phyloP scores from a whole-genome alignment of 352 stramenopile genomes.

The Globisporangium uncinulatum region DNA sequence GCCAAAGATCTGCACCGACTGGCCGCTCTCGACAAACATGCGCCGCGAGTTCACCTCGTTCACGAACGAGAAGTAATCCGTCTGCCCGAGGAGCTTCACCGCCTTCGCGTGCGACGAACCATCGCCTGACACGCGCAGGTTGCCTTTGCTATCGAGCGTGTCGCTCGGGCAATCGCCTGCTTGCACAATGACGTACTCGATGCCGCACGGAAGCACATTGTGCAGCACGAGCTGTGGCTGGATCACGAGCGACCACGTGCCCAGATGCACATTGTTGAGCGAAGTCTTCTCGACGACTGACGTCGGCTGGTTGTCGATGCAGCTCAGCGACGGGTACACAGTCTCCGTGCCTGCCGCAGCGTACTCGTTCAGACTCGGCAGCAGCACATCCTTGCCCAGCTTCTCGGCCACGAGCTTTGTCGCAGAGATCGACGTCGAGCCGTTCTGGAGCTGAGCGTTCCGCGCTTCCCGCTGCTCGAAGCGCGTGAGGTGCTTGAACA shows the following conservation, averaged over 20 bases:
- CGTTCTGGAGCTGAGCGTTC: slow-evolving; percentile 45
- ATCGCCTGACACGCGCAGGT: slow-evolving; percentile 38
- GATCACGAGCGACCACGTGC: slow-evolving; percentile 75
- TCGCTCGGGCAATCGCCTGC: slow-evolving; percentile 58
- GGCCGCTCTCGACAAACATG: slow-evolving; percentile 73
- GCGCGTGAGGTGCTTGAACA: slow-evolving; percentile 67
- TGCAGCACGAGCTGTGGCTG: slow-evolving; percentile 75
- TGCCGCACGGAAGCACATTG: slow-evolving; percentile 75
- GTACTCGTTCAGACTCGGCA: slow-evolving; percentile 45
- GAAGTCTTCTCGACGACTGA: slow-evolving; percentile 71
- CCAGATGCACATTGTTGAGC: slow-evolving; percentile 45
- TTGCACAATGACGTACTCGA: slow-evolving; percentile 85
- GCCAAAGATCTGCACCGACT: slow-evolving; percentile 77
- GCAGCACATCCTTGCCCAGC: slow-evolving; percentile 48
- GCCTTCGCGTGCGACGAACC: slow-evolving; percentile 31
- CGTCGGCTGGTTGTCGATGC: slow-evolving; percentile 82
- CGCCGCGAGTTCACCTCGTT: slow-evolving; percentile 73
- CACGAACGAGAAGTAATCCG: slow-evolving; percentile 72
- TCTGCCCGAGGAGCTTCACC: slow-evolving; percentile 39
- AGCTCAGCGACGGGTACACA: slow-evolving; percentile 56
- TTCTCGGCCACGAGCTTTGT: slow-evolving; percentile 60
- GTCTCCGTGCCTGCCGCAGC: slow-evolving; percentile 51
- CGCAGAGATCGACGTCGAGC: slow-evolving; percentile 27
- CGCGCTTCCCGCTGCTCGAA: slow-evolving; percentile 71
- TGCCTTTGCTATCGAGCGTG: slow-evolving; percentile 43